phyloP scores from a whole-genome alignment of 345 rosid species.

The Brassica rapa region DNA sequence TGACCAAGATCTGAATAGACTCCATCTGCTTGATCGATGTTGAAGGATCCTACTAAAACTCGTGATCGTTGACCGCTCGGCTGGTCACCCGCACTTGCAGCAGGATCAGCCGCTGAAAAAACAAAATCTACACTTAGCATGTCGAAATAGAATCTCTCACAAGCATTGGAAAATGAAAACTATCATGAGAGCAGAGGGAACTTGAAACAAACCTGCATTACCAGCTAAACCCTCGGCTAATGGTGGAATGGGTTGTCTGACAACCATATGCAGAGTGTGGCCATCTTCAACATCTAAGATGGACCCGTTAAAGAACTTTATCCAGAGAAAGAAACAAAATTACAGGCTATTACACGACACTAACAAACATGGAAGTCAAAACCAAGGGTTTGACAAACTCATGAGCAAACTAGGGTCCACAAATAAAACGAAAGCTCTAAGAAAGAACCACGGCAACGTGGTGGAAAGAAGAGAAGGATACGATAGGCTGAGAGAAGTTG shows the following conservation, averaged over 20 bases:
- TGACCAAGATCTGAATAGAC: constrained; percentile 53
- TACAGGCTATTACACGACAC: neutral
- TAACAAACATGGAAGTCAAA: neutral
- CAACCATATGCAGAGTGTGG: constrained; percentile 62
- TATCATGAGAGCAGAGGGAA: neutral
- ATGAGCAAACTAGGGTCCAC: constrained; percentile 13
- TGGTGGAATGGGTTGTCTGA: constrained; percentile 52
- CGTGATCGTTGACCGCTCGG: constrained; percentile 47
- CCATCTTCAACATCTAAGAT: constrained; percentile 67
- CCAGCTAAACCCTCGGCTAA: constrained; percentile 47
- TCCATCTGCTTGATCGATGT: constrained; percentile 57
- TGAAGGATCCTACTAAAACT: constrained; percentile 57
- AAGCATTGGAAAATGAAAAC: neutral
- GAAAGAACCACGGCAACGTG: neutral
- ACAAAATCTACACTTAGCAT: constrained; percentile 21
- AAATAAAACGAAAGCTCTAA: neutral
- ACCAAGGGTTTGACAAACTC: constrained; percentile 1
- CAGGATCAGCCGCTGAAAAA: constrained; percentile 44
- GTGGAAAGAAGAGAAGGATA: constrained; percentile 46
- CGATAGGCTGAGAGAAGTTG: constrained; percentile 64
- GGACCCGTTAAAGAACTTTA: constrained; percentile 29
- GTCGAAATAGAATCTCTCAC: constrained; percentile 6
- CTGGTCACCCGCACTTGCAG: constrained; percentile 45
- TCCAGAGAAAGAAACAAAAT: neutral
- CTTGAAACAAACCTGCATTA: constrained; percentile 46